These are phyloP conservation scores for Ichthyophthirius multifiliis DNA, from an alignment of 169 alveolate species.

Conservation along the genomic window DNA sequence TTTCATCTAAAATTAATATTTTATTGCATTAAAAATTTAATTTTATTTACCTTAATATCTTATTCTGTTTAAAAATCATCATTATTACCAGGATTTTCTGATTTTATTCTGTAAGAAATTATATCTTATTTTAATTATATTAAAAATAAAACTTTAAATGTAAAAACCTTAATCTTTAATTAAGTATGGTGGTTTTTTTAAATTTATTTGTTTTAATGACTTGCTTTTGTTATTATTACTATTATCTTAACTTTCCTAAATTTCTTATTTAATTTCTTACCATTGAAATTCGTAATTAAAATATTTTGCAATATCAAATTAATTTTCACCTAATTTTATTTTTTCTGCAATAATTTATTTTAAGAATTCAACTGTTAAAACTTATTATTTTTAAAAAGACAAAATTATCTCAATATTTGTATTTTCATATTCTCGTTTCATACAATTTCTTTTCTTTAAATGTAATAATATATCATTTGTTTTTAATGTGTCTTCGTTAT, in stretches of 20 bases:
- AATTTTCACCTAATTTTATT: background rate
- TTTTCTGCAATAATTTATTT: background rate
- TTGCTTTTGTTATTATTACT: background rate
- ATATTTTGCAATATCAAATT: background rate
- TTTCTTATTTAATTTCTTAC: background rate
- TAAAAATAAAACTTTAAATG: background rate
- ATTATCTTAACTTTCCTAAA: background rate
- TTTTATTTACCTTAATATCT: background rate
- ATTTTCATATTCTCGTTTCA: background rate
- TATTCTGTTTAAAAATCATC: background rate
- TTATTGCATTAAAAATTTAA: background rate
- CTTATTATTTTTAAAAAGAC: background rate
- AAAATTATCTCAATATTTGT: background rate
- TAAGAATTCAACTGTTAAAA: background rate
- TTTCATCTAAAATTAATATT: background rate
- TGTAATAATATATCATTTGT: background rate
- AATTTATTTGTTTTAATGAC: background rate
- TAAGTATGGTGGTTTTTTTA: background rate
- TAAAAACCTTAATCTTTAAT: background rate
- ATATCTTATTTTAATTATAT: background rate
- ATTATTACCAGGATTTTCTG: background rate
- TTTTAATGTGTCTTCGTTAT: background rate
- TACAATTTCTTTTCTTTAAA: slow-evolving; percentile 4
- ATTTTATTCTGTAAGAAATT: background rate
- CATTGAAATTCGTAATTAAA: background rate